Evolutionary conservation across 805 yeast species (phyloP), one percentile per base, ranked within the genome.

Genomic region (Sugiyamaella chiloensis): DNA sequence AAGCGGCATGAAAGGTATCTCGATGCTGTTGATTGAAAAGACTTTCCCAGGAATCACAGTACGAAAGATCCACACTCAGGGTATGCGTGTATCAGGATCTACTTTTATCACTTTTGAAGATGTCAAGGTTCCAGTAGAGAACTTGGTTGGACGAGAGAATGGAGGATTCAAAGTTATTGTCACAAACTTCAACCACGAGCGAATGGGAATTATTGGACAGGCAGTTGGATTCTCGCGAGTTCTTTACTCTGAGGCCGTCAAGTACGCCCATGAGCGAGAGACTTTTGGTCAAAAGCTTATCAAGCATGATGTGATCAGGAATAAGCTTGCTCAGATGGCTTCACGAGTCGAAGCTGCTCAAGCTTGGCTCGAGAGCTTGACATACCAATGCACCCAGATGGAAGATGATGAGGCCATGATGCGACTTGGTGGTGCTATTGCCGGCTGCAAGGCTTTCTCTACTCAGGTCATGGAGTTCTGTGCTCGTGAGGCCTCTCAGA

Each of bases 141-240:
- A 69, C 54, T 53, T 70, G 27, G 51, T 70, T 11, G 74, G 74
- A 42, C 51, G 58, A 48, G 71, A 64, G 52, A 70, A 70, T 60
- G 55, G 63, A 43, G 74, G 74, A 5, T 70, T 70, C 64, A 65
- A 65, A 60, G 68, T 62, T 35, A 65, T 70, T 51, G 67, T 70
- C 65, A 61, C 71, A 46, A 70, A 70, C 61, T 70, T 70, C 60
- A 70, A 70, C 60, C 74, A 70, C 54, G 74, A 70, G 59, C 66
- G 74, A 20, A 56, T 71, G 24, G 67, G 69, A 14, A 63, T 70
- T 49, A 61, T 69, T 47, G 61, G 61, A 43, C 74, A 70, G 56
- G 74, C 72, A 24, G 52, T 55, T 44, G 58, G 74, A 30, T 57
- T 67, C 51, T 58, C 72, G 6, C 63, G 74, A 14, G 66, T 66